Evolutionary conservation across 805 yeast genomes (phyloP).

Genomic region (Candida nemodendra): DNA sequence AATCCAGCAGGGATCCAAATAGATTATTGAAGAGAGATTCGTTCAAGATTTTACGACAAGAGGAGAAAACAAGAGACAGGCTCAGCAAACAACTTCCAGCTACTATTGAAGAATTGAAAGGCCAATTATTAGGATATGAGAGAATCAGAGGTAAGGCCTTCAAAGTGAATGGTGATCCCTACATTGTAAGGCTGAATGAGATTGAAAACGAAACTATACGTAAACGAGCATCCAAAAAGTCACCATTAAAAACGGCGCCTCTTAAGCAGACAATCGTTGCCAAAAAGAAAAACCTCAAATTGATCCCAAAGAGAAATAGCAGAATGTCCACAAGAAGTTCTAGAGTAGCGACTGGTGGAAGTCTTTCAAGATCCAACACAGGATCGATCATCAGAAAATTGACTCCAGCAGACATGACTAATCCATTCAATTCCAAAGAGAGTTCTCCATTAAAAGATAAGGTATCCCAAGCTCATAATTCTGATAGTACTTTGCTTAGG

Average conservation of each 20-base stretch:
- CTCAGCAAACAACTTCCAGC: constrained; percentile 69
- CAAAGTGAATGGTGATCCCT: constrained; percentile 48
- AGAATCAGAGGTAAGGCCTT: constrained; percentile 36
- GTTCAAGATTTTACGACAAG: constrained; percentile 74
- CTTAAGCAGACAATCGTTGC: background rate
- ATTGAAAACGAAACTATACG: constrained; percentile 22
- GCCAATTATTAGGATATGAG: constrained; percentile 50
- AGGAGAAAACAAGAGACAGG: constrained; percentile 71
- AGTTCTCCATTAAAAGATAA: constrained; percentile 13
- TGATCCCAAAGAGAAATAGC: constrained; percentile 4
- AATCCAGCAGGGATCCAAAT: constrained; percentile 75
- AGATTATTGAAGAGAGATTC: constrained; percentile 73
- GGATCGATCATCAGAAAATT: constrained; percentile 23
- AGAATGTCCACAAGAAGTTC: constrained; percentile 4
- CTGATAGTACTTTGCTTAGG: background rate
- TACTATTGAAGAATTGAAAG: constrained; percentile 50
- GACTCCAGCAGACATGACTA: constrained; percentile 17
- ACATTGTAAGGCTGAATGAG: constrained; percentile 31
- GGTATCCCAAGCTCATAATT: background rate
- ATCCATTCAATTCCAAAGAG: constrained; percentile 28
- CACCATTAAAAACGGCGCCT: constrained; percentile 22
- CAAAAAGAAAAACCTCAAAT: constrained; percentile 10
- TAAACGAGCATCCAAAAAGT: constrained; percentile 10
- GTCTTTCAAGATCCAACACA: constrained; percentile 8
- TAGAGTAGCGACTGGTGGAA: background rate